Evolutionary conservation across 108 stramenopile genomes (phyloP).

Genomic region (Nitzschia sp.): DNA sequence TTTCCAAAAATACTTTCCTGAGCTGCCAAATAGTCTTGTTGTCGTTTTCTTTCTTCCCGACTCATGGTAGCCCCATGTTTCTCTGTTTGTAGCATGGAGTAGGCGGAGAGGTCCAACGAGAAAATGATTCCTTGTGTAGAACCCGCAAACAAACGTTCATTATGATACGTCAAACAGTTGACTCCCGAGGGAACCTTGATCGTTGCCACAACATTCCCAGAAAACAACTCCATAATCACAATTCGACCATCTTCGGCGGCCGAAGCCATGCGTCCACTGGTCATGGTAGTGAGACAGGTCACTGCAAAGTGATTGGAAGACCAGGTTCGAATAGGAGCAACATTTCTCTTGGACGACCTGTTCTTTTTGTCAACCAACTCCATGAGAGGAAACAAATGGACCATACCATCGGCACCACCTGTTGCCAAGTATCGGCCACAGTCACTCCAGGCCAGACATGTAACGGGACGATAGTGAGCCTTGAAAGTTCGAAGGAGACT

Average conservation of each 20-base stretch:
- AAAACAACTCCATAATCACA: constrained; percentile 62
- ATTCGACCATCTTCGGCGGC: constrained; percentile 64
- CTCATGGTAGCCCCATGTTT: constrained; percentile 38
- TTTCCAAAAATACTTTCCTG: constrained; percentile 44
- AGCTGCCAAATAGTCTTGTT: constrained; percentile 9
- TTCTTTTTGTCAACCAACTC: constrained; percentile 46
- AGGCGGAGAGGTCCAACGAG: constrained; percentile 63
- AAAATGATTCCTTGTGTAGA: constrained; percentile 68
- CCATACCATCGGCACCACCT: constrained; percentile 83
- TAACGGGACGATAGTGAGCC: constrained; percentile 74
- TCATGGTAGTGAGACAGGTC: constrained; percentile 40
- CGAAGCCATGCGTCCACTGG: constrained; percentile 56
- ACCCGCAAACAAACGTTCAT: constrained; percentile 59
- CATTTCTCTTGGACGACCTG: constrained; percentile 7
- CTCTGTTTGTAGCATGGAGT: constrained; percentile 56
- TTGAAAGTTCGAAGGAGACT: constrained; percentile 57
- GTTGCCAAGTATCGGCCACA: constrained; percentile 70
- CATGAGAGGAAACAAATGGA: constrained; percentile 64
- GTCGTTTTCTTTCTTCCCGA: constrained; percentile 10
- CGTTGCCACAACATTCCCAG: constrained; percentile 51
- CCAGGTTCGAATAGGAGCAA: constrained; percentile 69
- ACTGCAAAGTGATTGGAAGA: constrained; percentile 71
- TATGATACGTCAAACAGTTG: constrained; percentile 39
- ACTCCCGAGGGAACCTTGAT: constrained; percentile 61
- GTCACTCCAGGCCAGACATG: constrained; percentile 57